Evolutionary conservation across 495 filamentous ascomycete species (phyloP).

Genomic region (Hypoxylon perforatum): DNA sequence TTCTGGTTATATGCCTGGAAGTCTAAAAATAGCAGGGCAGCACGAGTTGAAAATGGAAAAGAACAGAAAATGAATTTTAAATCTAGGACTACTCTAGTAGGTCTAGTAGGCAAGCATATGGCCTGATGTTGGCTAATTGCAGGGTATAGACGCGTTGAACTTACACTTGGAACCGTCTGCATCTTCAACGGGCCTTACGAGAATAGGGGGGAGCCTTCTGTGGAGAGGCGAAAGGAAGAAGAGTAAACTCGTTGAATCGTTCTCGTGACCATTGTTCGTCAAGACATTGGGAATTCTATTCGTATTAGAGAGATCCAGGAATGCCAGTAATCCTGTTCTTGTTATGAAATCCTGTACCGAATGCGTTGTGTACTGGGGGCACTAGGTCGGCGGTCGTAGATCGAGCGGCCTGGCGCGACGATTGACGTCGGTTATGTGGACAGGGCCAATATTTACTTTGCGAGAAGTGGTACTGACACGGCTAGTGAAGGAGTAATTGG

Average conservation of each 20-base stretch:
- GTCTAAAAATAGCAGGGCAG: not conserved
- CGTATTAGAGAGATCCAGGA: slow-evolving; percentile 35
- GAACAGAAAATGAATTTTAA: not conserved
- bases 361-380: slow-evolving; percentile 24
- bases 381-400: slow-evolving; percentile 27
- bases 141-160: slow-evolving; percentile 44
- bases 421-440: slow-evolving; percentile 33
- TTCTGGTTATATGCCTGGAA: slow-evolving; percentile 15
- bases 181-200: slow-evolving; percentile 60
- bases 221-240: slow-evolving; percentile 49
- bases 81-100: slow-evolving; percentile 8
- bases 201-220: slow-evolving; percentile 52
- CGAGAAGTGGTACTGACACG: slow-evolving; percentile 7
- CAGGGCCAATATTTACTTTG: slow-evolving; percentile 35
- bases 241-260: slow-evolving; percentile 47
- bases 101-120: slow-evolving; percentile 6
- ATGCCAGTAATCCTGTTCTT: slow-evolving; percentile 44
- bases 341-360: slow-evolving; percentile 24
- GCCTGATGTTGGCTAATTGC: not conserved
- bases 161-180: slow-evolving; percentile 74
- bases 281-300: slow-evolving; percentile 46
- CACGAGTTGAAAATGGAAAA: not conserved
- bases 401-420: slow-evolving; percentile 41
- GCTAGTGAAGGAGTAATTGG: slow-evolving; percentile 23
- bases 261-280: slow-evolving; percentile 48